Base-by-base conservation (phyloP, 2,329 filamentous ascomycete genomes). In the Fusarium ambrosium region DNA sequence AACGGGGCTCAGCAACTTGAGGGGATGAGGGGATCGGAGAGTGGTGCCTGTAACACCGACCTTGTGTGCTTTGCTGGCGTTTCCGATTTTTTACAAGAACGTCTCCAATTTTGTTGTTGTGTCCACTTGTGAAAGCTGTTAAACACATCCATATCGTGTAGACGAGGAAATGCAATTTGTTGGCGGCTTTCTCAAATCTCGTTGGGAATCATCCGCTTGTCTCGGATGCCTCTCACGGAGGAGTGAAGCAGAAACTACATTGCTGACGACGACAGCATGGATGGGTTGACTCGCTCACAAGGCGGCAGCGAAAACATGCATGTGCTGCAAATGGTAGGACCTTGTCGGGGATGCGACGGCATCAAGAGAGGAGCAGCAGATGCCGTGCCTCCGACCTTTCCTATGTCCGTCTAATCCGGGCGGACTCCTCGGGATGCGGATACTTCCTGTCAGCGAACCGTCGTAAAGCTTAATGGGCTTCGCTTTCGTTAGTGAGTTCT, bases 201-300 rank as follows among this genome's bases (percentile, higher is more conserved):
- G 36, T 16, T 34, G 39, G 41, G 66, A 67, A 60, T 69, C 63
- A 66, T 43, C 72, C 71, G 68, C 72, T 64, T 77, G 76, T 78
- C 74, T 78, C 76, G 74, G 76, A 70, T 68, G 62, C 59, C 64
- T 67, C 69, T 69, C 59, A 55, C 64, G 69, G 72, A 37, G 11
- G 8, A 62, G 36, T 64, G 60, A 22, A 22, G 22, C 22, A 22
- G 22, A 22, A 22, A 22, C 22, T 22, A 22, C 22, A 63, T 63
- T 60, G 76, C 70, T 73, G 55, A 77, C 75, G 66, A 72, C 67
- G 53, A 62, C 27, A 61, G 56, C 71, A 72, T 64, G 68, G 71
- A n/a, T 24, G 20, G 7, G 22, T 18, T n/a, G 32, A 27, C 9
- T 32, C 10, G 34, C 56, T 68, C 55, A 43, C 61, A 51, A 18